A percentile compares a stretch with the other conserved stretches of the same genome.
These are phyloP conservation scores for Picocystis sp. DNA, from an alignment of 163 green algal species.

Conservation along the genomic window DNA sequence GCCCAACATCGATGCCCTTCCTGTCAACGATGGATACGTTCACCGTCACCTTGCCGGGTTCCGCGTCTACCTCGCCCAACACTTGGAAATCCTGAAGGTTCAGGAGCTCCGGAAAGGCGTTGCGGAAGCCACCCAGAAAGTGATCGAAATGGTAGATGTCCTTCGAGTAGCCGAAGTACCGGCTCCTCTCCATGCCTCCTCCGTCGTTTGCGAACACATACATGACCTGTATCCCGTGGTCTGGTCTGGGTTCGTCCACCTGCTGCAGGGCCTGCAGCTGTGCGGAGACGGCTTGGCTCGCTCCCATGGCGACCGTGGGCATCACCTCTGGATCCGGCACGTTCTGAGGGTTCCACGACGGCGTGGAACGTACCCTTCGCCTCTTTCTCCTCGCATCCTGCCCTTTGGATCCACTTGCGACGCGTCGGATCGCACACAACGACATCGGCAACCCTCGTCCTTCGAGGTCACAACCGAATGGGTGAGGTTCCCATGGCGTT, in stretches of 20 bases:
- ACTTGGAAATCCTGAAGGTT: constrained; percentile 6
- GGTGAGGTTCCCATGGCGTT: too few relatives aligned
- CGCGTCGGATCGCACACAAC: too few relatives aligned
- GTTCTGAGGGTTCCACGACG: constrained; percentile 22
- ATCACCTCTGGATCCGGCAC: constrained; percentile 7
- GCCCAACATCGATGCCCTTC: constrained; percentile 6
- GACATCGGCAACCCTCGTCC: too few relatives aligned
- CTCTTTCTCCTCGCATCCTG: constrained; percentile 13
- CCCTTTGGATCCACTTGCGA: too few relatives aligned
- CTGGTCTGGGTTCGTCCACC: constrained; percentile 11
- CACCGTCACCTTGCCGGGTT: constrained; percentile 4
- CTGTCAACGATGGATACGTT: constrained; percentile 3
- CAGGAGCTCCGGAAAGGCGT: constrained; percentile 9
- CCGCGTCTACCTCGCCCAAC: constrained; percentile 1
- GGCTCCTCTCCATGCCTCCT: constrained; percentile 15
- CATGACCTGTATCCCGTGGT: constrained; percentile 21
- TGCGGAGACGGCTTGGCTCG: constrained; percentile 12
- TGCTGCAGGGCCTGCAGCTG: constrained; percentile 17
- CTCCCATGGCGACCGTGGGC: constrained; percentile 14
- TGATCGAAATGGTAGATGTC: constrained; percentile 20
- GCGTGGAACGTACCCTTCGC: constrained; percentile 13
- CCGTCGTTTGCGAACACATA: constrained; percentile 15
- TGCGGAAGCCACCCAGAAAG: constrained; percentile 13
- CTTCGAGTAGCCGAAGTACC: constrained; percentile 16
- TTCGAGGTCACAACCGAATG: too few relatives aligned